A percentile compares a stretch with the other conserved stretches of the same genome.
Evolutionary conservation across 148 eudicot genomes (phyloP).

Genomic region (Gaultheria prostrata): DNA sequence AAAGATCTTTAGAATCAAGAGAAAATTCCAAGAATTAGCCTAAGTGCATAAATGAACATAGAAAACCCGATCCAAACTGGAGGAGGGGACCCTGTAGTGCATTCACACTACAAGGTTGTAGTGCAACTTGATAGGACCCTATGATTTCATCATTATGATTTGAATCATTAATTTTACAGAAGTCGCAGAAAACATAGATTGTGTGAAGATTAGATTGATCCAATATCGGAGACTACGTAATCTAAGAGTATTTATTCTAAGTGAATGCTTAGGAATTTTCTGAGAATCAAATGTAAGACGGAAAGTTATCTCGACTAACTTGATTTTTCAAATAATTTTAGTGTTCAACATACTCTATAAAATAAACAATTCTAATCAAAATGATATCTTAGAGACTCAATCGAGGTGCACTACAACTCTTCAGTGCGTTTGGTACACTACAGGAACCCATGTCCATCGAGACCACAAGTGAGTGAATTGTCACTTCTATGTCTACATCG

Average conservation of each 20-base stretch:
- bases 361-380: too few relatives aligned
- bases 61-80: not conserved
- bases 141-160: too few relatives aligned
- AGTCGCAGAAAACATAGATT: too few relatives aligned
- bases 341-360: too few relatives aligned
- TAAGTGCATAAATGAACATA: not conserved
- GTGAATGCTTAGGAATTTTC: not conserved
- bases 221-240: not conserved
- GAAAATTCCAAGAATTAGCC: not conserved
- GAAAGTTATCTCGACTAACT: not conserved
- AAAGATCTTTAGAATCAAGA: not conserved
- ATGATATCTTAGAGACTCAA: not conserved
- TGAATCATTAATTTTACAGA: not conserved
- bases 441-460: too few relatives aligned
- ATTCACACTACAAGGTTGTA: not conserved
- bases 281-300: not conserved
- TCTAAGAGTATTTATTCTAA: not conserved
- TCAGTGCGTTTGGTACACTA: too few relatives aligned
- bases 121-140: not conserved
- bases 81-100: not conserved
- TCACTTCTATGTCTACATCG: too few relatives aligned
- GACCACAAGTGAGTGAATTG: too few relatives aligned
- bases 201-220: not conserved
- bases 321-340: too few relatives aligned
- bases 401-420: not conserved